Percentiles rank a stretch among this genome's conserved stretches.
Conservation (phyloP, 257 asterid genomes). For the Capsicum rhomboideum region DNA sequence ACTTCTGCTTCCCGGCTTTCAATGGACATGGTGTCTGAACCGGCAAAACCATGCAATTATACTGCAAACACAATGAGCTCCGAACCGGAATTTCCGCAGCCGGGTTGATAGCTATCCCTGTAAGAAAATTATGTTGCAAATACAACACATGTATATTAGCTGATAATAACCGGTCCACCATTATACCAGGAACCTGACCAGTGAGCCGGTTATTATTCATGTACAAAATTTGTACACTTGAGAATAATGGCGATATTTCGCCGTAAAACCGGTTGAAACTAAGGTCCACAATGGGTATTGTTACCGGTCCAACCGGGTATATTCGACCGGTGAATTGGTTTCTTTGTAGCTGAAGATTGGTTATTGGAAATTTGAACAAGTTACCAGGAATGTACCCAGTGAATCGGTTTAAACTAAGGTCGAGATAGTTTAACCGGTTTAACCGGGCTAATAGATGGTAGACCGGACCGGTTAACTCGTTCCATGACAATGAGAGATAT, state of each 20-base stretch:
- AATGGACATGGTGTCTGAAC: constrained; percentile 76
- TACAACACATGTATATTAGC: constrained; percentile 51
- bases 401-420: constrained; percentile 73
- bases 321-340: constrained; percentile 60
- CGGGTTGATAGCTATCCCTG: constrained; percentile 82
- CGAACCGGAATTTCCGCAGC: constrained; percentile 68
- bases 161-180: constrained; percentile 67
- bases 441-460: constrained; percentile 35
- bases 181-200: constrained; percentile 60
- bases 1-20: constrained; percentile 76
- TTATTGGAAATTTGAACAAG: constrained; percentile 47
- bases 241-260: constrained; percentile 57
- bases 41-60: constrained; percentile 87
- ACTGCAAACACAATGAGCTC: constrained; percentile 80
- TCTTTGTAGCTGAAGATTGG: constrained; percentile 67
- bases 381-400: constrained; percentile 56
- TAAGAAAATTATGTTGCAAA: constrained; percentile 75
- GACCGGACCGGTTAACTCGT: constrained; percentile 61
- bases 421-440: constrained; percentile 54
- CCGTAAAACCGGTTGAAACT: constrained; percentile 80
- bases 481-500: constrained; percentile 70
- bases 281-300: constrained; percentile 65
- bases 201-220: constrained; percentile 84
- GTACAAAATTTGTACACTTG: constrained; percentile 68
- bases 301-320: constrained; percentile 45